These are phyloP conservation scores for Monosporozyma unispora DNA, from an alignment of 805 yeast genomes.

Conservation along the genomic window DNA sequence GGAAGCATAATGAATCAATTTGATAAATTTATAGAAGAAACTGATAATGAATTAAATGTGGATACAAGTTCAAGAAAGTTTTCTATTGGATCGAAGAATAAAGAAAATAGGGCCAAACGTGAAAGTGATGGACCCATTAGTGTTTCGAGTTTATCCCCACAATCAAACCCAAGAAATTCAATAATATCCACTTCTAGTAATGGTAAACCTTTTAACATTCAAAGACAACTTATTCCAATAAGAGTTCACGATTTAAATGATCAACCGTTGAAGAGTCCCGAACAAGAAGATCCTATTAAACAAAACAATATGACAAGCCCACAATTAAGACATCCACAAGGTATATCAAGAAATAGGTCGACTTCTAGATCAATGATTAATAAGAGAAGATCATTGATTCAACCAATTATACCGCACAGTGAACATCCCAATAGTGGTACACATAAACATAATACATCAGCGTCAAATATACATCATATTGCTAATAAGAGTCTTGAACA, in stretches of 20 bases:
- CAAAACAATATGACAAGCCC: background rate
- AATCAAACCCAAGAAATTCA: background rate
- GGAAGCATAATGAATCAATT: constrained; percentile 22
- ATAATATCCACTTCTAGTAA: background rate
- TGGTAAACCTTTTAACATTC: constrained; percentile 2
- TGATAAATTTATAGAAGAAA: constrained; percentile 31
- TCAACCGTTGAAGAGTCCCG: constrained; percentile 10
- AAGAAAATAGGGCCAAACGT: background rate
- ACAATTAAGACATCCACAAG: background rate
- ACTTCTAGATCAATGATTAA: constrained; percentile 10
- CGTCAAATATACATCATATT: background rate
- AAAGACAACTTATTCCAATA: constrained; percentile 16
- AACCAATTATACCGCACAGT: constrained; percentile 19
- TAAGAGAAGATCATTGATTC: constrained; percentile 23
- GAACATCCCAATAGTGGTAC: constrained; percentile 2
- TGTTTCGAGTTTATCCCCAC: background rate
- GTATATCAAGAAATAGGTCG: background rate
- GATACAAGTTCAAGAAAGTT: constrained; percentile 31
- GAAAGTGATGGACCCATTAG: background rate
- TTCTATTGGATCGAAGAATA: background rate
- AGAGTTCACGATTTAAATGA: constrained; percentile 6
- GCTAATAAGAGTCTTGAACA: background rate
- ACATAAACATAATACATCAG: background rate
- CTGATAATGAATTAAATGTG: constrained; percentile 27
- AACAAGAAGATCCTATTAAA: background rate